Evolutionary conservation across 1,284 basidiomycete genomes (phyloP).

Genomic region (Malassezia slooffiae): DNA sequence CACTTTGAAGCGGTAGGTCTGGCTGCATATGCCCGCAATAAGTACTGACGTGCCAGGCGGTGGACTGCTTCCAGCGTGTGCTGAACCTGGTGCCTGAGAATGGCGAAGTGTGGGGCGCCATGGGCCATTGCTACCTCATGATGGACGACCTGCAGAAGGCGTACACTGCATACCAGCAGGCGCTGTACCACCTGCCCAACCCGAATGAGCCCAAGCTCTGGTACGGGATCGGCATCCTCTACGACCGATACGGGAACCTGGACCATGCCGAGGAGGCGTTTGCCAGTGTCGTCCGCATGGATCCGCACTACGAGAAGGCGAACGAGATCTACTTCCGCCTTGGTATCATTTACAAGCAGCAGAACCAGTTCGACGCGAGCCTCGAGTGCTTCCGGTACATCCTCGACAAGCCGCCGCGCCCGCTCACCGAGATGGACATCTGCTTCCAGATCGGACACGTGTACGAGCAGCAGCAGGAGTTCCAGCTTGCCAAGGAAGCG

Average conservation of each 20-base stretch:
- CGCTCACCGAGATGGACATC: constrained; percentile 91
- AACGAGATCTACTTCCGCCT: constrained; percentile 97
- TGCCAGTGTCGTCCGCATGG: constrained; percentile 88
- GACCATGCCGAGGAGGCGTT: constrained; percentile 99
- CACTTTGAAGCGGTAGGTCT: constrained; percentile 35
- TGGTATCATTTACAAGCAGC: constrained; percentile 99
- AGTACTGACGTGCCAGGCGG: constrained; percentile 57
- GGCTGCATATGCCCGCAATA: not conserved
- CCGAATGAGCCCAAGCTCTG: constrained; percentile 98
- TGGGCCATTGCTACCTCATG: constrained; percentile 93
- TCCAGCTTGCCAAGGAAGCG: constrained; percentile 77
- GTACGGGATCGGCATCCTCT: constrained; percentile 98
- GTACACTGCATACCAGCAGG: constrained; percentile 96
- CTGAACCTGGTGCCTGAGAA: constrained; percentile 55
- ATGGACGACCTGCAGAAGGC: constrained; percentile 98
- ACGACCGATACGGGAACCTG: constrained; percentile 93
- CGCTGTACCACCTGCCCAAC: constrained; percentile 84
- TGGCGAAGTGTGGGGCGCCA: constrained; percentile 45
- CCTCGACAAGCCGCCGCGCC: constrained; percentile 82
- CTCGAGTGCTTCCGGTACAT: constrained; percentile 69
- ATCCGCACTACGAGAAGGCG: constrained; percentile 95
- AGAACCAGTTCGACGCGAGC: constrained; percentile 62
- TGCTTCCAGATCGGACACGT: constrained; percentile 99
- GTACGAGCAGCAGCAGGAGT: constrained; percentile 92
- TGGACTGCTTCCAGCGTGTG: constrained; percentile 88